Percentiles rank a stretch among this genome's conserved stretches.
Conservation (phyloP, 2,329 filamentous ascomycete genomes). For the Calonectria henricotiae region DNA sequence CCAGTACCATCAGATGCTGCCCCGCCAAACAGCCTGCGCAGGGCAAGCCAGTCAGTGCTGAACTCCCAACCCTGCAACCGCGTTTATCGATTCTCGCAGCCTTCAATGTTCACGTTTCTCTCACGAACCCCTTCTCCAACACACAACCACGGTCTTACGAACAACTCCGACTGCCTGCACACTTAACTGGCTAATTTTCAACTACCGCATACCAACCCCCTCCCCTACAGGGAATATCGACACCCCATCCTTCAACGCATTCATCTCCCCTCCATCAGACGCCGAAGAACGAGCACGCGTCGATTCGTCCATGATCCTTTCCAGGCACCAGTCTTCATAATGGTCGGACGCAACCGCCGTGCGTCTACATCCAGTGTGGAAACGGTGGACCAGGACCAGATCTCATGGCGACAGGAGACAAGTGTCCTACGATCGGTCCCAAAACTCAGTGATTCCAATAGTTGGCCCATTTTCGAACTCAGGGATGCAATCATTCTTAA, state of each 20-base stretch:
- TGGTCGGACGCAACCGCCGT: conserved; percentile 61
- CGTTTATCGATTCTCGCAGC: conserved; percentile 1
- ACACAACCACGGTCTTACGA: neutral
- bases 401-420: conserved; percentile 57
- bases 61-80: neutral
- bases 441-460: conserved; percentile 58
- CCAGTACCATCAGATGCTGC: conserved; percentile 8
- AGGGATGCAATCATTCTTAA: conserved; percentile 74
- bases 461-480: conserved; percentile 77
- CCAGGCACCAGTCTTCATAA: conserved; percentile 53
- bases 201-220: neutral
- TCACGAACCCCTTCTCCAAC: neutral
- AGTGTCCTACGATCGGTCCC: conserved; percentile 55
- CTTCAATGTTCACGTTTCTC: neutral
- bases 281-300: neutral
- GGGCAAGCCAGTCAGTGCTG: neutral
- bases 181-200: neutral
- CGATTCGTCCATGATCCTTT: conserved; percentile 40
- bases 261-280: neutral
- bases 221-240: neutral
- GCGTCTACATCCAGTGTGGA: conserved; percentile 65
- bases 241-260: neutral
- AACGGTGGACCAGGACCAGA: conserved; percentile 59
- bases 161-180: neutral
- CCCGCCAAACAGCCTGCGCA: conserved; percentile 14